Base-by-base conservation (phyloP, 2,329 filamentous ascomycete species). In the Fusarium sacchari region DNA sequence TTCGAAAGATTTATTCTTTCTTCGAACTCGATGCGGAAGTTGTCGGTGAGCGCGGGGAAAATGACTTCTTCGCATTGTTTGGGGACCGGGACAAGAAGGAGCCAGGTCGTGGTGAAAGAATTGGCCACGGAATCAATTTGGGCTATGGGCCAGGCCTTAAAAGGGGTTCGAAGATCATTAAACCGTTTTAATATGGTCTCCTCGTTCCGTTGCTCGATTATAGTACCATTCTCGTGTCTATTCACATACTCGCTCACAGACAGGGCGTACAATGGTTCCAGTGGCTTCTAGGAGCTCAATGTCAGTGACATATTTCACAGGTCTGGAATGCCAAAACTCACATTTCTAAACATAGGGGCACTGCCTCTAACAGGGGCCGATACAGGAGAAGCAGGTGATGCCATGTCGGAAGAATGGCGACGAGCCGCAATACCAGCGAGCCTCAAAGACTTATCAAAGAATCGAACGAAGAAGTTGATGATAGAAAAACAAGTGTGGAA, bases 181-280 rank as follows among this genome's bases (percentile, higher is more conserved):
- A 79, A 77, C 0, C 64, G 56, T 22, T 76, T 75, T 4, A 82
- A 40, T 2, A 73, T 20, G 4, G 73, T 58, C 13, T 75, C 65
- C 37, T 82, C 81, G n/a, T 82, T 82, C 1, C 74, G 61, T 74
- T 81, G 79, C 43, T 82, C 81, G 22, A 82, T 82, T 0, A 79
- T 24, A 0, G 81, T 82, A 0, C 80, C 81, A 39, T 78, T 74
- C 39, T 82, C 79, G 46, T 81, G 79, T 5, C 78, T 67, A 28
- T 58, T 64, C 8, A 77, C 68, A 30, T 79, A 83, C 5, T 76
- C 75, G 7, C 78, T 74, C 32, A 75, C 42, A 3, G 72, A 69
- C 26, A 82, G 79, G 1, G 71, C 63, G 37, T 64, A 62, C 46
- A 71, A 69, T 26, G 32, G 73, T n/a, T 24, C 72, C 64, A 59